A percentile compares a stretch with the other conserved stretches of the same genome.
Conservation (phyloP, 345 rosid genomes). For the Capsella bursapastoris region DNA sequence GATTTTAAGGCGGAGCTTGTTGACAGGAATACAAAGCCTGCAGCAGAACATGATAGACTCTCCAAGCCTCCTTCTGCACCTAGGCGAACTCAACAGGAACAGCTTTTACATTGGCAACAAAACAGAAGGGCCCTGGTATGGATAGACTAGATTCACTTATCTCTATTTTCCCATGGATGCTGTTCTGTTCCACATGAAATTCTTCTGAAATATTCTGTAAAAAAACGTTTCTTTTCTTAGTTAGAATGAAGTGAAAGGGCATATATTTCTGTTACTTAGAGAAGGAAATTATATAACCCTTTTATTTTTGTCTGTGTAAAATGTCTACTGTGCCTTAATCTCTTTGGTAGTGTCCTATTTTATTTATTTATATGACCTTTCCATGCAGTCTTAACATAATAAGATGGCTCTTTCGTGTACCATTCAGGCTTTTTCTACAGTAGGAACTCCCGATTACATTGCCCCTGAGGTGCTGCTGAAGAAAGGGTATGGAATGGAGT, state of each 20-base stretch:
- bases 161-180: conserved; percentile 10
- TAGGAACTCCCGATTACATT: conserved; percentile 58
- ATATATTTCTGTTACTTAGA: conserved; percentile 11
- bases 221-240: conserved; percentile 2
- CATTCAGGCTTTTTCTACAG: conserved; percentile 53
- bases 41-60: conserved; percentile 54
- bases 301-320: background rate
- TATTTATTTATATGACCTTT: conserved; percentile 1
- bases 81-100: conserved; percentile 70
- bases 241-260: conserved; percentile 16
- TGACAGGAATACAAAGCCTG: conserved; percentile 47
- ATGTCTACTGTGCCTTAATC: background rate
- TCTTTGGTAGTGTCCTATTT: background rate
- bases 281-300: conserved; percentile 1
- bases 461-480: conserved; percentile 57
- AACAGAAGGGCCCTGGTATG: conserved; percentile 69
- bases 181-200: conserved; percentile 11
- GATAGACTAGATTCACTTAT: conserved; percentile 38
- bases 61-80: conserved; percentile 56
- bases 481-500: conserved; percentile 60
- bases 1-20: conserved; percentile 55
- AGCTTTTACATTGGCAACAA: conserved; percentile 74
- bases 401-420: conserved; percentile 32
- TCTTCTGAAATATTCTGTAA: conserved; percentile 6
- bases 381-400: background rate